These are phyloP conservation scores for Trametes maxima DNA, from an alignment of 768 basidiomycete genomes.

Conservation along the genomic window DNA sequence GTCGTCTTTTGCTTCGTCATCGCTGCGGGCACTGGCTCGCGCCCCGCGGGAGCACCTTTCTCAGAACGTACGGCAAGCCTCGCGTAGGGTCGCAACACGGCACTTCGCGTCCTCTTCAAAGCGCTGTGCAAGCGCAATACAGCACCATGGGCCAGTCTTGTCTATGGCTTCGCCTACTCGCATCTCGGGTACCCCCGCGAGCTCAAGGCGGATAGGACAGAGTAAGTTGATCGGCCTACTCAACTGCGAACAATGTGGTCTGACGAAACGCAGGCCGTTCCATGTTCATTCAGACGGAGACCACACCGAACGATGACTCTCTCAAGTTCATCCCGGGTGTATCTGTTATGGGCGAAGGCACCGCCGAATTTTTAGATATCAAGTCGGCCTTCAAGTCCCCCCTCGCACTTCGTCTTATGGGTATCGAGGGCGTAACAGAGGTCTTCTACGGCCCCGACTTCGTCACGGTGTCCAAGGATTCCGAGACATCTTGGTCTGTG, in stretches of 20 bases:
- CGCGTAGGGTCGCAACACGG: constrained; percentile 4
- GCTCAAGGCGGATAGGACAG: constrained; percentile 24
- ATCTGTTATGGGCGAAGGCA: constrained; percentile 83
- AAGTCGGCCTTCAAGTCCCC: constrained; percentile 87
- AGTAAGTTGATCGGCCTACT: constrained; percentile 19
- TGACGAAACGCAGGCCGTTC: constrained; percentile 58
- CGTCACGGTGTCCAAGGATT: constrained; percentile 92
- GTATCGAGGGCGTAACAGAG: constrained; percentile 85
- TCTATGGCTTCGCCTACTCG: constrained; percentile 36
- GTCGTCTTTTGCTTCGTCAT: constrained; percentile 19
- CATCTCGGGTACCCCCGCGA: neutral
- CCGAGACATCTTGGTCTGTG: constrained; percentile 83
- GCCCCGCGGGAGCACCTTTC: neutral
- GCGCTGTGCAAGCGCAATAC: constrained; percentile 20
- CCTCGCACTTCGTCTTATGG: constrained; percentile 93
- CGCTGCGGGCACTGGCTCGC: constrained; percentile 12
- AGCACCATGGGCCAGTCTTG: constrained; percentile 38
- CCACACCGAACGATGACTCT: constrained; percentile 95
- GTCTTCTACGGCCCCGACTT: constrained; percentile 99
- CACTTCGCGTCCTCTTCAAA: constrained; percentile 21
- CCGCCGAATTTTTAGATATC: constrained; percentile 93
- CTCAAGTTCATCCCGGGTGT: constrained; percentile 97
- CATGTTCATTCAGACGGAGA: constrained; percentile 99
- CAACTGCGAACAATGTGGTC: neutral
- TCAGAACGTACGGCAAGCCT: neutral